Evolutionary conservation across 2,329 filamentous ascomycete genomes (phyloP).

Genomic region (Talaromyces sp.): DNA sequence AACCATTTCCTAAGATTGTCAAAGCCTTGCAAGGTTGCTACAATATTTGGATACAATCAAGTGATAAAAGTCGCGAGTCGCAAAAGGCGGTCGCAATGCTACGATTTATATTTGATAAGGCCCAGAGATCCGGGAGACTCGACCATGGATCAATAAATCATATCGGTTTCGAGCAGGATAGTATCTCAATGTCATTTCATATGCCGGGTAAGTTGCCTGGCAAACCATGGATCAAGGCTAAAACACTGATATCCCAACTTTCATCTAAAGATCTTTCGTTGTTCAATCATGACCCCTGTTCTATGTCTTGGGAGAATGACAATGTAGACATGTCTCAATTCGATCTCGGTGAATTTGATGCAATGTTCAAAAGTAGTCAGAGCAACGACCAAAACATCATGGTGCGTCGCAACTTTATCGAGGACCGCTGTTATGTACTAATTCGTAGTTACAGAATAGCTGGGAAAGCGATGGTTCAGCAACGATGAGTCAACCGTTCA

Average conservation of each 20-base stretch:
- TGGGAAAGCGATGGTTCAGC: background rate
- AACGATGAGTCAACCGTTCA: background rate
- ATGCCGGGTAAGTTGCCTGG: background rate
- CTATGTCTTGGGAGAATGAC: background rate
- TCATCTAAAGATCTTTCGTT: background rate
- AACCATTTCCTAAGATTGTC: background rate
- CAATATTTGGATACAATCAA: slow-evolving; percentile 5
- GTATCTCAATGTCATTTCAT: background rate
- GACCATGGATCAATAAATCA: background rate
- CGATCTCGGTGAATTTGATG: background rate
- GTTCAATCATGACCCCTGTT: background rate
- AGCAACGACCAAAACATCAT: background rate
- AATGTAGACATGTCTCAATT: background rate
- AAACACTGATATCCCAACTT: background rate
- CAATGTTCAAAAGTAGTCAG: background rate
- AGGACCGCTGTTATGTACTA: background rate
- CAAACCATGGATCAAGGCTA: background rate
- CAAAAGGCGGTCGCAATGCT: slow-evolving; percentile 11
- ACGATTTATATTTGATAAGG: slow-evolving; percentile 12
- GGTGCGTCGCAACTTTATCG: background rate
- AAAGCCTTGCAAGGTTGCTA: slow-evolving; percentile 10
- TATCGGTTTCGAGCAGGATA: background rate
- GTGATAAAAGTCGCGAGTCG: slow-evolving; percentile 7
- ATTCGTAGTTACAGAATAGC: background rate
- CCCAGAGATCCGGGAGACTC: background rate